These are phyloP conservation scores for Sarocladium oryzae DNA, from an alignment of 2,329 filamentous ascomycete genomes.

Conservation along the genomic window DNA sequence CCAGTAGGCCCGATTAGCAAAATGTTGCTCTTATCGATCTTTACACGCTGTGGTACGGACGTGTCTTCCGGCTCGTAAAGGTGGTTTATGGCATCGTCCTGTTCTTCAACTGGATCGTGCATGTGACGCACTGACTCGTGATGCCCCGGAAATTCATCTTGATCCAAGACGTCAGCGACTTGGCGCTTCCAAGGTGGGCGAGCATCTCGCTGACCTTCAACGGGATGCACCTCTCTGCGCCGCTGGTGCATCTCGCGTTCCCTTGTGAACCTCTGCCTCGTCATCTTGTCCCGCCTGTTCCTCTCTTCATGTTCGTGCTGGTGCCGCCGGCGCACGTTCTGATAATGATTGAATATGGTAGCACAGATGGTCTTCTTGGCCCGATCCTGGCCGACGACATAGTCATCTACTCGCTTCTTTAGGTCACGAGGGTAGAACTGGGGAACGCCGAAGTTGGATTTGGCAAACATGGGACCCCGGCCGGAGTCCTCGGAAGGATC, in stretches of 20 bases:
- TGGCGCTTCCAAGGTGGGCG: slow-evolving; percentile 21
- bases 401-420: slow-evolving; percentile 89
- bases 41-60: slow-evolving; percentile 44
- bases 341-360: slow-evolving; percentile 95
- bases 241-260: slow-evolving; percentile 55
- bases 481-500: slow-evolving; percentile 47
- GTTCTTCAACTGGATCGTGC: slow-evolving; percentile 26
- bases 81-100: slow-evolving; percentile 30
- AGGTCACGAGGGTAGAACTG: slow-evolving; percentile 62
- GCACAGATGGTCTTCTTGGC: slow-evolving; percentile 91
- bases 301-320: slow-evolving; percentile 66
- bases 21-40: slow-evolving; percentile 93
- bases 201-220: slow-evolving; percentile 59
- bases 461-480: slow-evolving; percentile 54
- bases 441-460: slow-evolving; percentile 50
- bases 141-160: slow-evolving; percentile 52
- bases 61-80: slow-evolving; percentile 45
- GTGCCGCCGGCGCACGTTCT: slow-evolving; percentile 71
- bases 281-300: slow-evolving; percentile 53
- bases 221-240: slow-evolving; percentile 58
- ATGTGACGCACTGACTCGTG: slow-evolving; percentile 38
- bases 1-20: slow-evolving; percentile 87
- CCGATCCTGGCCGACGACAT: slow-evolving; percentile 91
- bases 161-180: slow-evolving; percentile 26
- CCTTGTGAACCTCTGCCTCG: slow-evolving; percentile 64